Evolutionary conservation across 345 rosid species (phyloP).

Genomic region (thale cress (Arabidopsis thaliana)): DNA sequence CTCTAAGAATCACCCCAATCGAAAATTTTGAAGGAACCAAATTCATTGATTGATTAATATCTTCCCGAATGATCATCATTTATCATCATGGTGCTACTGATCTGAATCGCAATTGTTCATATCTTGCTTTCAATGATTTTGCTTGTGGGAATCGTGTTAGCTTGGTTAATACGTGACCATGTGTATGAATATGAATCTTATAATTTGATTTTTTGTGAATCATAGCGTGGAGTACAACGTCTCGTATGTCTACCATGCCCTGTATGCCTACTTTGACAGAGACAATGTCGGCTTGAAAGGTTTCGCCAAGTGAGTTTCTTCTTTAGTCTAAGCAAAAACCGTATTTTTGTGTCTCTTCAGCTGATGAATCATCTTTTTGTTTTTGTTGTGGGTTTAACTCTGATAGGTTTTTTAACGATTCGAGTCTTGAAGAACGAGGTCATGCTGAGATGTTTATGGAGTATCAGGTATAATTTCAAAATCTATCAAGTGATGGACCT

Average conservation of each 20-base stretch:
- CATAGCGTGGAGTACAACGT: slow-evolving; percentile 82
- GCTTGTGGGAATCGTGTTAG: background rate
- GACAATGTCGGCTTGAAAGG: slow-evolving; percentile 80
- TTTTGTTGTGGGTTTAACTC: background rate
- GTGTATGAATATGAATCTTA: slow-evolving; percentile 15
- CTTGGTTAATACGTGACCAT: slow-evolving; percentile 3
- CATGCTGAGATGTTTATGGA: slow-evolving; percentile 88
- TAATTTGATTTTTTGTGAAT: slow-evolving; percentile 10
- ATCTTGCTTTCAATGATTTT: no score
- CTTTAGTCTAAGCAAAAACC: background rate
- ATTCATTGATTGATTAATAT: background rate
- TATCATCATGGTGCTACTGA: background rate
- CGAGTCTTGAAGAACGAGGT: slow-evolving; percentile 77
- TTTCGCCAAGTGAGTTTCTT: slow-evolving; percentile 64
- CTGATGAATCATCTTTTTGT: background rate
- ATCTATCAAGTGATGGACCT: background rate
- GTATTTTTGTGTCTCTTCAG: background rate
- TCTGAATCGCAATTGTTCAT: background rate
- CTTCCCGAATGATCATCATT: background rate
- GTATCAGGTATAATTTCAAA: slow-evolving; percentile 55
- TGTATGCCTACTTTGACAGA: slow-evolving; percentile 84
- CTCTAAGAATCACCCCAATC: background rate
- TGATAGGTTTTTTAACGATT: slow-evolving; percentile 75
- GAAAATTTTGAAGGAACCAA: background rate
- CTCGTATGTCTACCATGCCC: slow-evolving; percentile 77